A percentile compares a stretch with the other conserved stretches of the same genome.
These are phyloP conservation scores for Diutina catenulata DNA, from an alignment of 1,139 yeast genomes.

Conservation along the genomic window DNA sequence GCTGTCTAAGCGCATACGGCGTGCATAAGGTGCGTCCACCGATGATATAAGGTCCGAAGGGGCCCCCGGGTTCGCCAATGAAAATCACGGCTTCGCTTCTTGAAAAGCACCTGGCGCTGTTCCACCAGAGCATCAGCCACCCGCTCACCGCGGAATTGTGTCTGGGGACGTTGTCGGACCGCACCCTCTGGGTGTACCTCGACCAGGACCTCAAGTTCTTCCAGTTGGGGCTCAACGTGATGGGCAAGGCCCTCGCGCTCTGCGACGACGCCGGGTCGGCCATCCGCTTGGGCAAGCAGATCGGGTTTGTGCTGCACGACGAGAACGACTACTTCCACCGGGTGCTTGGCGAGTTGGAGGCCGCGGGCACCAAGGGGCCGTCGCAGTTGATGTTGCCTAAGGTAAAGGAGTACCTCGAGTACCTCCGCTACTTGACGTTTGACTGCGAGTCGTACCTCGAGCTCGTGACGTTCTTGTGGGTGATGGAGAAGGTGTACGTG, in stretches of 20 bases:
- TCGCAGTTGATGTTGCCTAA: constrained; percentile 15
- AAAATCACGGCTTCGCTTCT: no score
- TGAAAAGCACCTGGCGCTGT: constrained; percentile 14
- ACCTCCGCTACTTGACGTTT: constrained; percentile 18
- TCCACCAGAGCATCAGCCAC: constrained; percentile 25
- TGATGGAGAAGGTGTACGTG: constrained; percentile 40
- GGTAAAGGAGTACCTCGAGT: constrained; percentile 27
- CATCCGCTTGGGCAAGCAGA: constrained; percentile 32
- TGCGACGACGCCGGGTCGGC: constrained; percentile 28
- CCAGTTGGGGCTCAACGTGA: constrained; percentile 27
- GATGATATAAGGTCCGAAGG: no score
- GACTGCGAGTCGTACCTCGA: constrained; percentile 26
- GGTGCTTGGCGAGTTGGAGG: constrained; percentile 19
- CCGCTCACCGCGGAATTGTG: constrained; percentile 35
- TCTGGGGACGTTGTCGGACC: constrained; percentile 31
- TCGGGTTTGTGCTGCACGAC: constrained; percentile 36
- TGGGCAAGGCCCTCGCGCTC: constrained; percentile 32
- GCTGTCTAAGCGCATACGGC: no score
- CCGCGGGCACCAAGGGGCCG: constrained; percentile 14
- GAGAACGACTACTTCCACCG: constrained; percentile 37
- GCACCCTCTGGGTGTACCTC: constrained; percentile 30
- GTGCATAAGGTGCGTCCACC: no score
- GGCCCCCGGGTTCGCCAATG: no score
- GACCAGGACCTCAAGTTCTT: constrained; percentile 40
- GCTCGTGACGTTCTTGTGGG: constrained; percentile 31